Percentiles rank a stretch among this genome's conserved stretches.
These are phyloP conservation scores for Vanrija pseudolonga DNA, from an alignment of 1,284 basidiomycete species.

Conservation along the genomic window DNA sequence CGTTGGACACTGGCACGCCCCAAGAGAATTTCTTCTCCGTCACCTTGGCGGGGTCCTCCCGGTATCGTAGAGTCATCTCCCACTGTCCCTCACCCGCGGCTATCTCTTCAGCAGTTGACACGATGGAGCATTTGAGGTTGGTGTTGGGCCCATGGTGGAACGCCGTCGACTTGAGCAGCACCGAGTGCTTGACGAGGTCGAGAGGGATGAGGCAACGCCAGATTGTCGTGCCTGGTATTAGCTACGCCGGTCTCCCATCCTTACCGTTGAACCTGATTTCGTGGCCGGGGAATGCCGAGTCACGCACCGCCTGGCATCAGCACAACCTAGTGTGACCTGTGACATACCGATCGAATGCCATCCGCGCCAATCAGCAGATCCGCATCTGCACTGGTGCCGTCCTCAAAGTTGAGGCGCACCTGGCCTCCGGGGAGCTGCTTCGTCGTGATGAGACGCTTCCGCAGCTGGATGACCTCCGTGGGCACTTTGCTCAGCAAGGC, in stretches of 20 bases:
- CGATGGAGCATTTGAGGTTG: constrained; percentile 3
- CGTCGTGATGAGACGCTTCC: constrained; percentile 8
- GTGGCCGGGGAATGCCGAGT: constrained; percentile 1
- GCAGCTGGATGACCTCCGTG: not conserved
- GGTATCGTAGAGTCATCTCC: constrained; percentile 9
- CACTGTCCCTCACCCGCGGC: constrained; percentile 8
- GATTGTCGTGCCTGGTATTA: constrained; percentile 10
- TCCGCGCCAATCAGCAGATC: constrained; percentile 21
- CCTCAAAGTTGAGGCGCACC: constrained; percentile 10
- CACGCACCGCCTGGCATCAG: not conserved
- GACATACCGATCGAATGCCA: constrained; percentile 21
- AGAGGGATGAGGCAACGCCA: constrained; percentile 13
- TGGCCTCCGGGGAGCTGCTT: constrained; percentile 1
- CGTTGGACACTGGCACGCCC: constrained; percentile 12
- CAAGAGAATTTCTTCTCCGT: constrained; percentile 10
- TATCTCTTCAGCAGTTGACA: constrained; percentile 2
- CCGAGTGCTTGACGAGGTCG: constrained; percentile 3
- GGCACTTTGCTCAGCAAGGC: not conserved
- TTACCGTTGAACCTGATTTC: not conserved
- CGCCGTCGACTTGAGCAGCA: constrained; percentile 5
- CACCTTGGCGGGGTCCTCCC: constrained; percentile 3
- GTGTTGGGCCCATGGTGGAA: constrained; percentile 4
- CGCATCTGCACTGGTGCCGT: constrained; percentile 3
- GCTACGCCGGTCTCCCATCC: not conserved
- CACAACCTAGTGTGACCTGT: not conserved